Conservation (phyloP, 1,139 yeast genomes). For the Yueomyces sp. region DNA sequence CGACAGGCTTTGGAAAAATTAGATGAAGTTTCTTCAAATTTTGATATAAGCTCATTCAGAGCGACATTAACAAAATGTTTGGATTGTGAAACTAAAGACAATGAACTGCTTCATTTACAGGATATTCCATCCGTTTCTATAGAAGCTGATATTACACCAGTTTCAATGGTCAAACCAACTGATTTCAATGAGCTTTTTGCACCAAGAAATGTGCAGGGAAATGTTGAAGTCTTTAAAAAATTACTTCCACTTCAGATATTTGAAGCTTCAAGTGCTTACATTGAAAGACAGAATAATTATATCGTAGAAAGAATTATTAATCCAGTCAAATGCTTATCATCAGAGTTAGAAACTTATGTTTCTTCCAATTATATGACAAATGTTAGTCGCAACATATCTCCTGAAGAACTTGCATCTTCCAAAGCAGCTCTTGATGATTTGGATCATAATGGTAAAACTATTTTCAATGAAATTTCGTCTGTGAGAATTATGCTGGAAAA, state of each 20-base stretch:
- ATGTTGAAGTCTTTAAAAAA: conserved; percentile 28
- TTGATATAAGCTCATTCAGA: conserved; percentile 19
- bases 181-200: conserved; percentile 27
- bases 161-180: conserved; percentile 44
- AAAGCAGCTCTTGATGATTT: background rate
- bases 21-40: conserved; percentile 10
- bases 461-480: conserved; percentile 27
- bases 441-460: conserved; percentile 20
- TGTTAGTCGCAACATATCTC: background rate
- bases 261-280: conserved; percentile 55
- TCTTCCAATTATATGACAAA: background rate
- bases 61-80: background rate
- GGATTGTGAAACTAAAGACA: conserved; percentile 41
- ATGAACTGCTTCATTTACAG: conserved; percentile 65
- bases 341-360: background rate
- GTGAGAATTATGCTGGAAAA: background rate
- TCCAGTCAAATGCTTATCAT: conserved; percentile 32
- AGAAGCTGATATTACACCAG: conserved; percentile 29
- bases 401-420: background rate
- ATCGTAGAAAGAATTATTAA: conserved; percentile 37
- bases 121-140: conserved; percentile 44
- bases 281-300: conserved; percentile 50
- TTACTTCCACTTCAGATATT: conserved; percentile 57
- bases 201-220: conserved; percentile 6
- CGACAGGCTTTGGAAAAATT: conserved; percentile 32